phyloP scores from a whole-genome alignment of 495 filamentous ascomycete species.

The Podospora fimiseda region DNA sequence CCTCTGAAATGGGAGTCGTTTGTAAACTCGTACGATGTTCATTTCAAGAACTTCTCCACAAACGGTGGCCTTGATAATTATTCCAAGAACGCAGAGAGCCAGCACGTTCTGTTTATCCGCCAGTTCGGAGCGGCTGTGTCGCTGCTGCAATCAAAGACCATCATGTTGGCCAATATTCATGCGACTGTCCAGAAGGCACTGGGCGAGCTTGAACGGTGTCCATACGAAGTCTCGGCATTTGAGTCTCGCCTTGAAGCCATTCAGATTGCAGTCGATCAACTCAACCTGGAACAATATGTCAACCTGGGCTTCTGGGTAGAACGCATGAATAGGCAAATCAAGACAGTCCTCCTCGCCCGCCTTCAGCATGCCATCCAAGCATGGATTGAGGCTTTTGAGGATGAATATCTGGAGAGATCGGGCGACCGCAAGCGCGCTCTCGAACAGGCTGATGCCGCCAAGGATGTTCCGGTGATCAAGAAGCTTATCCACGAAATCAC shows the following conservation, averaged over 20 bases:
- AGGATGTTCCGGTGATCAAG: conserved; percentile 53
- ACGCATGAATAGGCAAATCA: conserved; percentile 76
- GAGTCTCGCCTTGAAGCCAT: conserved; percentile 73
- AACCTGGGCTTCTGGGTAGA: conserved; percentile 87
- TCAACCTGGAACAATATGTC: conserved; percentile 90
- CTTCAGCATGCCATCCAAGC: conserved; percentile 71
- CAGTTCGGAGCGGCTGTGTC: conserved; percentile 84
- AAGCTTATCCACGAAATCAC: conserved; percentile 81
- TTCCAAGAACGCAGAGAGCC: conserved; percentile 65
- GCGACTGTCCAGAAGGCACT: conserved; percentile 76
- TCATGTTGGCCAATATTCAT: conserved; percentile 69
- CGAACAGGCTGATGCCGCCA: conserved; percentile 28
- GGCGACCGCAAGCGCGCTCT: conserved; percentile 40
- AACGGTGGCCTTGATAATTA: conserved; percentile 56
- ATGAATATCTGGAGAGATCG: conserved; percentile 47
- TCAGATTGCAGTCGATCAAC: conserved; percentile 84
- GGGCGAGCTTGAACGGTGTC: conserved; percentile 74
- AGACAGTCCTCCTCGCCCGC: conserved; percentile 64
- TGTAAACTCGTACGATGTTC: conserved; percentile 89
- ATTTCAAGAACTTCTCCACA: conserved; percentile 58
- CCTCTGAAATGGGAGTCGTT: conserved; percentile 95
- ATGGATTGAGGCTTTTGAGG: conserved; percentile 80
- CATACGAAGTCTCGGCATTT: conserved; percentile 71
- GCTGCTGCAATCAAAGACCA: conserved; percentile 77
- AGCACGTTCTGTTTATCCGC: conserved; percentile 91